Percentiles rank a stretch among this genome's conserved stretches.
Evolutionary conservation across 768 basidiomycete genomes (phyloP).

Genomic region (Boletus vinaceobasis): DNA sequence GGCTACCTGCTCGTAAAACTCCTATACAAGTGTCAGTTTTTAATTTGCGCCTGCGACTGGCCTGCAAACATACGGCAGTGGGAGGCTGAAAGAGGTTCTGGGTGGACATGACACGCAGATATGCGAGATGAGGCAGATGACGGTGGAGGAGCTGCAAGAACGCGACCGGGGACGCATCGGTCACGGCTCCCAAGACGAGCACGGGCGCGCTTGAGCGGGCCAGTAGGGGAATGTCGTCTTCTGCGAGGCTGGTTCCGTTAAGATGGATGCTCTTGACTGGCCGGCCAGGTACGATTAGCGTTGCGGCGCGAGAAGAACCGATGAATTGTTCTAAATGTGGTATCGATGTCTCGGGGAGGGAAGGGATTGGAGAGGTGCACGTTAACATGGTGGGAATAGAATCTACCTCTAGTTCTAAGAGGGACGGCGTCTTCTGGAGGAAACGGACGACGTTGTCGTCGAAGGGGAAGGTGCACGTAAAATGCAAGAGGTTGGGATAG

Average conservation of each 20-base stretch:
- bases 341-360: constrained; percentile 35
- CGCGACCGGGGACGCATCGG: constrained; percentile 53
- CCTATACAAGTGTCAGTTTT: constrained; percentile 34
- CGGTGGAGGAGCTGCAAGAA: constrained; percentile 54
- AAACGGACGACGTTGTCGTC: constrained; percentile 58
- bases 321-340: constrained; percentile 53
- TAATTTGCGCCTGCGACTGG: neutral
- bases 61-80: constrained; percentile 38
- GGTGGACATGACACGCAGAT: constrained; percentile 63
- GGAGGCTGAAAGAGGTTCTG: constrained; percentile 49
- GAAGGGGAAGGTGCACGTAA: constrained; percentile 60
- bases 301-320: constrained; percentile 56
- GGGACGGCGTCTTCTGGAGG: constrained; percentile 50
- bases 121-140: constrained; percentile 57
- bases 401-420: constrained; percentile 57
- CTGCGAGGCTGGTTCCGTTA: constrained; percentile 55
- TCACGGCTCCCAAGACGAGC: constrained; percentile 56
- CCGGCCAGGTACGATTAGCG: constrained; percentile 58
- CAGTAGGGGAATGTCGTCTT: constrained; percentile 52
- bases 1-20: constrained; percentile 62
- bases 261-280: constrained; percentile 64
- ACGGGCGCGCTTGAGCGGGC: constrained; percentile 49
- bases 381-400: constrained; percentile 30
- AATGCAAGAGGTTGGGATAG: constrained; percentile 50
- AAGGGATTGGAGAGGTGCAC: constrained; percentile 17